Percentiles rank a stretch among this genome's conserved stretches.
Conservation (phyloP, 2,329 filamentous ascomycete species). For the Trichophyton benhamiae region DNA sequence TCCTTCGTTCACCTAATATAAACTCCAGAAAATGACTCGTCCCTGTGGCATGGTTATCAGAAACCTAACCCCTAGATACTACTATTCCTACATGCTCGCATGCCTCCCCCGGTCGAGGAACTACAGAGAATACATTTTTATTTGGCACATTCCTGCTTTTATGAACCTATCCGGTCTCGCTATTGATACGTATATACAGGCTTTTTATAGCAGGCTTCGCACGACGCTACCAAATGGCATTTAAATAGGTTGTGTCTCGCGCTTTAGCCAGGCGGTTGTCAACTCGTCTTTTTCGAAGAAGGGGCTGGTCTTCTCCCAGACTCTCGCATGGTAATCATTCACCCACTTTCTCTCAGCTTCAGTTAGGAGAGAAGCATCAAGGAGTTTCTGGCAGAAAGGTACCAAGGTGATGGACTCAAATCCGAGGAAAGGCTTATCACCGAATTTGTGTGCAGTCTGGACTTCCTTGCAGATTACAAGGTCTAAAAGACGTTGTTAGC, state of each 20-base stretch:
- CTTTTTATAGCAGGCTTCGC: not conserved
- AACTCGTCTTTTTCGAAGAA: conserved; percentile 63
- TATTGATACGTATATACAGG: not conserved
- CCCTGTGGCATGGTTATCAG: not conserved
- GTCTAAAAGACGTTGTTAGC: conserved; percentile 33
- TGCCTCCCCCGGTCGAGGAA: no score
- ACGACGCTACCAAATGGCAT: not conserved
- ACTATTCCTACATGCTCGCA: not conserved
- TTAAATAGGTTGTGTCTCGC: conserved; percentile 57
- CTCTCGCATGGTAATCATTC: conserved; percentile 70
- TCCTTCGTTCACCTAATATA: not conserved
- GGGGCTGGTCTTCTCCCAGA: conserved; percentile 65
- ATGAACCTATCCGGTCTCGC: not conserved
- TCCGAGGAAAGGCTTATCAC: conserved; percentile 83
- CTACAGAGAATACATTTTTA: not conserved
- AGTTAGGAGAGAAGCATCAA: conserved; percentile 62
- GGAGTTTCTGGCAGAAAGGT: conserved; percentile 80
- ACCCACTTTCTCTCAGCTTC: conserved; percentile 69
- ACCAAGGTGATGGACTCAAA: conserved; percentile 98
- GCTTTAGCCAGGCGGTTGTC: conserved; percentile 67
- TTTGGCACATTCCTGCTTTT: not conserved
- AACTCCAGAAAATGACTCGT: not conserved
- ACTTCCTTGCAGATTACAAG: conserved; percentile 81
- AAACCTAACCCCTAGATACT: not conserved
- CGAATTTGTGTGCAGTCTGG: conserved; percentile 77